Base-by-base conservation (phyloP, 768 basidiomycete genomes). In the Daedalea quercina region DNA sequence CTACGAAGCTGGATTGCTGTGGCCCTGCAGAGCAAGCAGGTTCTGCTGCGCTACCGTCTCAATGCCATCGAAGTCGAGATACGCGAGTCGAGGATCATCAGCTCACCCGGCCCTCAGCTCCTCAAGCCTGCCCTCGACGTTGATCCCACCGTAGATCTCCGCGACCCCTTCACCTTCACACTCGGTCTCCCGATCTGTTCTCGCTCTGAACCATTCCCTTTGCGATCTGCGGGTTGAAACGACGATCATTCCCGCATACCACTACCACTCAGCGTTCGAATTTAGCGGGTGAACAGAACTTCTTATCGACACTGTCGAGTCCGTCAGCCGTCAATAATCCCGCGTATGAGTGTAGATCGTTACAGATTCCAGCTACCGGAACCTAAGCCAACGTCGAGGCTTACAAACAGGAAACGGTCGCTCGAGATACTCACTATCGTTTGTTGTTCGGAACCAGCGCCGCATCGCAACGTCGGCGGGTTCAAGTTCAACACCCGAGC, bases 301-400 rank as follows among this genome's bases (percentile, higher is more conserved):
- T 74, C 57, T 86, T 87, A 57, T 87, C 84, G 2, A 87, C 73
- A 84, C 85, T 87, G 59, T 26, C 37, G 47, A 12, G 43, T 33
- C 17, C 17, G 23, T 41, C 42, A 31, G 42, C 11, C 22, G 58
- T 50, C 37, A 40, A 50, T 40, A 13, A 50, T 9, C 3, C 15
- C 24, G 31, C 3, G 12, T 31, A 11, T 17, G 12, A 19, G 24
- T n/a, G 13, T n/a, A n/a, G 15, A 22, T 9, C 19, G 17, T n/a
- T 12, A 82, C 89, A 90, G 86, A 53, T 90, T 91, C 89, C 89
- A 91, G 0, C 79, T 68, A 4, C 89, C 89, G 50, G 87, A 31
- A 63, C 67, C 84, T 87, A 54, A 11, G 37, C 22, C 8, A 45
- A 22, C 6, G 41, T 24, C 23, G 7, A 9, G 22, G 20, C n/a